These are phyloP conservation scores for Lasiodiplodia theobromae DNA, from an alignment of 2,329 filamentous ascomycete species.

Conservation along the genomic window DNA sequence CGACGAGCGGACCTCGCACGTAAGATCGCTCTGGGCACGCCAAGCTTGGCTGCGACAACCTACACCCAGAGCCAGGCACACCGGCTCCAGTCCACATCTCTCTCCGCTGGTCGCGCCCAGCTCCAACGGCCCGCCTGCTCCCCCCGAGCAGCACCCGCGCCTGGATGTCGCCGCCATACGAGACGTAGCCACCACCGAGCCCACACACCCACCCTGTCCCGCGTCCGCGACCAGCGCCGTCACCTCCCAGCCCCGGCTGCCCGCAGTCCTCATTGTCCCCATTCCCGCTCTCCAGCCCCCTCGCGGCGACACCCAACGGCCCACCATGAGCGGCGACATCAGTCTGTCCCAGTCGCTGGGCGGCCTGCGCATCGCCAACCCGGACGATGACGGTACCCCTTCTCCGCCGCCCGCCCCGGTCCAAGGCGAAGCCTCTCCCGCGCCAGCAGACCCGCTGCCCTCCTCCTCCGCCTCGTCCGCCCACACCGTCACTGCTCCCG, in stretches of 20 bases:
- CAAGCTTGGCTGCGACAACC: constrained; percentile 21
- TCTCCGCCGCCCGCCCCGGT: constrained; percentile 37
- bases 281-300: neutral
- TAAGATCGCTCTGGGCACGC: constrained; percentile 22
- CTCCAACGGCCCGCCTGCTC: constrained; percentile 28
- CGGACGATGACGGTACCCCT: constrained; percentile 71
- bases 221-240: neutral
- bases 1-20: constrained; percentile 18
- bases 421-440: constrained; percentile 23
- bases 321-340: constrained; percentile 84
- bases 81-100: constrained; percentile 22
- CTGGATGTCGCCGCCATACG: constrained; percentile 29
- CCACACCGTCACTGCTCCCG: constrained; percentile 49
- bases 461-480: constrained; percentile 43
- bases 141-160: constrained; percentile 27
- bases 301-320: constrained; percentile 6
- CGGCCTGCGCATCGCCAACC: constrained; percentile 95
- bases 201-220: constrained; percentile 10
- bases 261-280: constrained; percentile 15
- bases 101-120: constrained; percentile 29
- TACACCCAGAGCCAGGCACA: constrained; percentile 25
- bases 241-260: constrained; percentile 17
- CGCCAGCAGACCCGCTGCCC: constrained; percentile 35
- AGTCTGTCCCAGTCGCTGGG: constrained; percentile 92
- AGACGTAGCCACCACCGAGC: constrained; percentile 9